Base-by-base conservation (phyloP, 2,329 filamentous ascomycete species). In the Ascochyta viciae-villosae region DNA sequence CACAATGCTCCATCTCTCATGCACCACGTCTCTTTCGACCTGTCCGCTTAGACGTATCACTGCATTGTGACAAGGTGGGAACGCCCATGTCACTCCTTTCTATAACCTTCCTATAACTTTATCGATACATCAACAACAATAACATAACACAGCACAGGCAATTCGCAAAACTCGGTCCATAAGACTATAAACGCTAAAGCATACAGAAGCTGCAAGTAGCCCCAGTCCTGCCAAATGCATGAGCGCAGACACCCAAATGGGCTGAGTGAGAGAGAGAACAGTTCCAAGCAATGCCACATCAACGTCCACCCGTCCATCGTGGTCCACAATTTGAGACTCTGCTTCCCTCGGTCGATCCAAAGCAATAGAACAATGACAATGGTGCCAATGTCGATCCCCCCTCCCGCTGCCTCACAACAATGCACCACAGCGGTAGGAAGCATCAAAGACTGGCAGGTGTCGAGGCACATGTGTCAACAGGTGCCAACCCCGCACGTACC, bases 131-230 rank as follows among this genome's bases (percentile, higher is more conserved):
- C 24, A 26, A 8, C 24, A 26, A 6, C 24, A 12, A n/a, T n/a
- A n/a, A n/a, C n/a, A n/a, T n/a, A n/a, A 12, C 29, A 15, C 13
- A 15, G 29, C 10, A 12, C 29, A 9, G 10, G 29, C 29, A 33
- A 10, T 4, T 31, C 45, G 39, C 51, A 49, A 55, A 40, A 41
- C 41, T 27, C 31, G 37, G 51, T 50, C 46, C 4, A 45, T 41
- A 41, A 41, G 52, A 50, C 40, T 50, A 55, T 33, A 41, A 46
- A 29, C 19, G 3, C n/a, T 23, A 46, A 55, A 50, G 3, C 35
- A 45, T 40, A 41, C 13, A 50, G 49, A 49, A 34, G 33, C 46
- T 31, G 41, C 37, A n/a, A 22, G 15, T 27, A 23, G n/a, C 22
- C 19, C 15, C 33, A 26, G 9, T 33, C 27, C 34, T 29, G n/a